Conservation (phyloP, 73 alveolate genomes). For the Vitrella brassicaformis region DNA sequence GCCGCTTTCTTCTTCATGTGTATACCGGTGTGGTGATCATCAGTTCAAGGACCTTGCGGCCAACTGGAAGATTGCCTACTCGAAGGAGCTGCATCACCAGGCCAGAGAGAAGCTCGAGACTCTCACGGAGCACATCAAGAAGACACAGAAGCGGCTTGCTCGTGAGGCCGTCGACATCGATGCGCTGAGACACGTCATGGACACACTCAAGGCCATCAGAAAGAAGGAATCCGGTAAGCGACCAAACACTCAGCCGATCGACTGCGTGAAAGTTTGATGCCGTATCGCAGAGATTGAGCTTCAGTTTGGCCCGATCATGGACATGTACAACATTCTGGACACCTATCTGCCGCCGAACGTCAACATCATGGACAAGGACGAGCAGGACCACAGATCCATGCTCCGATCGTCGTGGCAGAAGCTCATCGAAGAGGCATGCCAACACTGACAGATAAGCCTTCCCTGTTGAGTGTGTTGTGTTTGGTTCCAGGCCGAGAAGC, state of each 20-base stretch:
- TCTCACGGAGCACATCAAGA: constrained; percentile 42
- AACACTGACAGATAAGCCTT: background rate
- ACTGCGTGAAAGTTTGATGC: constrained; percentile 9
- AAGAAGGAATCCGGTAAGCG: constrained; percentile 52
- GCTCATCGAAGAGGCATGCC: constrained; percentile 51
- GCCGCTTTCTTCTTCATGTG: too few relatives aligned
- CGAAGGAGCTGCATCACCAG: constrained; percentile 75
- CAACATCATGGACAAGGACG: constrained; percentile 56
- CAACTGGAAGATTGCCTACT: constrained; percentile 65
- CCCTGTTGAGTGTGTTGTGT: background rate
- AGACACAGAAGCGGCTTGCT: constrained; percentile 29
- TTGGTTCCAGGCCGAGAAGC: constrained; percentile 1
- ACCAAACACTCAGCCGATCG: background rate
- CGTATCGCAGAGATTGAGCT: constrained; percentile 82
- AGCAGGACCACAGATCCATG: constrained; percentile 76
- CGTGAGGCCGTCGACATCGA: constrained; percentile 82
- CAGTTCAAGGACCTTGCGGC: constrained; percentile 42
- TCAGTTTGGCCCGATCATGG: constrained; percentile 89
- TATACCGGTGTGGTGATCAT: too few relatives aligned
- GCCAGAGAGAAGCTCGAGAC: constrained; percentile 66
- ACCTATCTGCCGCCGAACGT: constrained; percentile 65
- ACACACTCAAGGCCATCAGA: constrained; percentile 91
- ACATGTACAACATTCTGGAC: constrained; percentile 84
- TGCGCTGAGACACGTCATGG: constrained; percentile 90
- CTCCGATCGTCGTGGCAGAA: constrained; percentile 76